These are phyloP conservation scores for Alternaria alternata DNA, from an alignment of 2,329 filamentous ascomycete genomes.

Conservation along the genomic window DNA sequence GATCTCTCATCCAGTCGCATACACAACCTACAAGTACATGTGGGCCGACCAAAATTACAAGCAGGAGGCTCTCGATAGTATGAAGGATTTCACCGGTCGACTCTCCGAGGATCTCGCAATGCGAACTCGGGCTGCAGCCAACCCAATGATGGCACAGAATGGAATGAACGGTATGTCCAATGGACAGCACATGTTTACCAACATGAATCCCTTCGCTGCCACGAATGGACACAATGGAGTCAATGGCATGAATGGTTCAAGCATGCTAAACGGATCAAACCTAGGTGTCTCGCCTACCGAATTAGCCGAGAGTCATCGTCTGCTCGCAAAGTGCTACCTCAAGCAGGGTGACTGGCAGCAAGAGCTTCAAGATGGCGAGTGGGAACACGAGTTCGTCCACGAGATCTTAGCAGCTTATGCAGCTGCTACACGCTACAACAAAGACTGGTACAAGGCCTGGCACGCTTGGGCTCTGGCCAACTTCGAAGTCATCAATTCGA, in stretches of 20 bases:
- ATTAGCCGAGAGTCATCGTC: slow-evolving; percentile 66
- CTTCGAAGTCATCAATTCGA: slow-evolving; percentile 93
- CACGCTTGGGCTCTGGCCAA: slow-evolving; percentile 98
- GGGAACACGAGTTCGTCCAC: slow-evolving; percentile 84
- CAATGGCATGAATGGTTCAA: slow-evolving; percentile 51
- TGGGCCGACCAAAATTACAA: slow-evolving; percentile 73
- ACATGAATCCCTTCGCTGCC: slow-evolving; percentile 49
- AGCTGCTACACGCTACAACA: slow-evolving; percentile 91
- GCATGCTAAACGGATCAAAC: slow-evolving; percentile 36
- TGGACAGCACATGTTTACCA: slow-evolving; percentile 47
- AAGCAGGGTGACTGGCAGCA: slow-evolving; percentile 97
- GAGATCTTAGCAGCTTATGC: slow-evolving; percentile 92
- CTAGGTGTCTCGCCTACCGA: slow-evolving; percentile 41
- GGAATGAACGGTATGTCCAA: slow-evolving; percentile 56
- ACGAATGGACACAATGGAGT: slow-evolving; percentile 62
- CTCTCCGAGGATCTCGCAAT: slow-evolving; percentile 67
- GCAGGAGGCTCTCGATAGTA: slow-evolving; percentile 59
- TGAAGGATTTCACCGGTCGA: slow-evolving; percentile 68
- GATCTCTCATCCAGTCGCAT: slow-evolving; percentile 81
- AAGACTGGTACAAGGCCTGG: slow-evolving; percentile 98
- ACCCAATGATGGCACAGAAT: slow-evolving; percentile 46
- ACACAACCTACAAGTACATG: slow-evolving; percentile 96
- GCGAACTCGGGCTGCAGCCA: slow-evolving; percentile 44
- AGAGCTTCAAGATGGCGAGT: slow-evolving; percentile 82
- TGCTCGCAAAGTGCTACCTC: slow-evolving; percentile 94